Conservation (phyloP, 164 flowering plant species). For the Vitis cinerea region DNA sequence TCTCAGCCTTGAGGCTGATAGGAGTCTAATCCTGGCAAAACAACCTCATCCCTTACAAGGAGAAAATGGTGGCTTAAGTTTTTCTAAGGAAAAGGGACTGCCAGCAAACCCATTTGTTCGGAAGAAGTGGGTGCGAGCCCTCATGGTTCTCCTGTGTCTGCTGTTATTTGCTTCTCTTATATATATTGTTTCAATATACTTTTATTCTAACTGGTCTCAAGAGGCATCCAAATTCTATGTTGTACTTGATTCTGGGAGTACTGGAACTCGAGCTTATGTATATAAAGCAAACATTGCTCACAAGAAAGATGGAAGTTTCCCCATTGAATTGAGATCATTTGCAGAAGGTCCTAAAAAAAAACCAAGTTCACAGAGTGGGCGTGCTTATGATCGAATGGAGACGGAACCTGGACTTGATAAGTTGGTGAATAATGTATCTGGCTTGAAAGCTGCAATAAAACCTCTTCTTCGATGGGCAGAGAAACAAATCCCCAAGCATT, state of each 20-base stretch:
- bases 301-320: conserved; percentile 46
- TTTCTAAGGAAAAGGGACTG: conserved; percentile 70
- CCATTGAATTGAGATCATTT: conserved; percentile 56
- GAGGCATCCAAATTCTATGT: conserved; percentile 65
- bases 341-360: conserved; percentile 49
- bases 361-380: conserved; percentile 53
- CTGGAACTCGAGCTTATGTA: conserved; percentile 88
- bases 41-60: conserved; percentile 37
- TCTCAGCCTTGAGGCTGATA: conserved; percentile 16
- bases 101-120: conserved; percentile 35
- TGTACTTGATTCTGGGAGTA: conserved; percentile 94
- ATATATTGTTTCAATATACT: conserved; percentile 30
- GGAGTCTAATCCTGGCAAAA: conserved; percentile 21
- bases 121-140: conserved; percentile 54
- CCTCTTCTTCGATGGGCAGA: conserved; percentile 93
- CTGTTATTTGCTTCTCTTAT: conserved; percentile 39
- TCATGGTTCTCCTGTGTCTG: conserved; percentile 42
- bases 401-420: conserved; percentile 97
- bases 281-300: conserved; percentile 57
- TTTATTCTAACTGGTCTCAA: conserved; percentile 46
- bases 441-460: conserved; percentile 64
- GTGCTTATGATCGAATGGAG: conserved; percentile 94
- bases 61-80: conserved; percentile 63
- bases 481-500: conserved; percentile 84
- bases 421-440: conserved; percentile 73